Evolutionary conservation across 2,329 filamentous ascomycete genomes (phyloP).

Genomic region (Rhinocladiella similis): DNA sequence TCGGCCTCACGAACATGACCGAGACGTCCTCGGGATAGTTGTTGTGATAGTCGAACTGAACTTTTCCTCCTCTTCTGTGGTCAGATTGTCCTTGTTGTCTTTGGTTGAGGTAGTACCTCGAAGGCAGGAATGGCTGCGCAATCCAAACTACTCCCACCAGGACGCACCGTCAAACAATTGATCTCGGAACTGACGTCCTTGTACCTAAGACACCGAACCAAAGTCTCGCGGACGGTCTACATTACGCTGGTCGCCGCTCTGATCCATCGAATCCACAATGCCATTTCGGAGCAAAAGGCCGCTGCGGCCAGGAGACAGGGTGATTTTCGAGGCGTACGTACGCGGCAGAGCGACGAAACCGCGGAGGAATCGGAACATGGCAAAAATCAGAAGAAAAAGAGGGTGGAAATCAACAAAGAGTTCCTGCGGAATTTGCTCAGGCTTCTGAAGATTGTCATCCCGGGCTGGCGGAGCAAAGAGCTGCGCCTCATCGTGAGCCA

Average conservation of each 20-base stretch:
- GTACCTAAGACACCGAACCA: conserved; percentile 77
- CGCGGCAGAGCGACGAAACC: conserved; percentile 50
- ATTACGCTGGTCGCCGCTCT: conserved; percentile 78
- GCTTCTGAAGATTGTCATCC: conserved; percentile 82
- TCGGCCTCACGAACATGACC: not conserved
- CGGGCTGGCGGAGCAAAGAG: conserved; percentile 87
- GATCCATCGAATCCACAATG: conserved; percentile 83
- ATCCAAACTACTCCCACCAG: conserved; percentile 68
- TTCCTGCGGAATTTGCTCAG: conserved; percentile 76
- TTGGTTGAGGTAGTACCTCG: too few relatives aligned
- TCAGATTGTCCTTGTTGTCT: too few relatives aligned
- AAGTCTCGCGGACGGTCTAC: conserved; percentile 81
- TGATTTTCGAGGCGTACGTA: conserved; percentile 46
- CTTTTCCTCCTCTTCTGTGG: not conserved
- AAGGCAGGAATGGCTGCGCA: conserved; percentile 64
- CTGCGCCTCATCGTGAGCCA: conserved; percentile 82
- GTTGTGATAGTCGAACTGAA: not conserved
- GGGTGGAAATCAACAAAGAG: conserved; percentile 89
- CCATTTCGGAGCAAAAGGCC: conserved; percentile 89
- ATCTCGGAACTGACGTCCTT: conserved; percentile 67
- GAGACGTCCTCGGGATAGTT: not conserved
- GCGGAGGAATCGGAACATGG: conserved; percentile 32
- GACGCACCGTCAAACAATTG: conserved; percentile 62
- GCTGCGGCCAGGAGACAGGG: conserved; percentile 67
- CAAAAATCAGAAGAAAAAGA: conserved; percentile 57